Percentiles rank a stretch among this genome's conserved stretches.
phyloP scores from a whole-genome alignment of 2,329 filamentous ascomycete genomes.

The Akanthomyces uredinophilus region DNA sequence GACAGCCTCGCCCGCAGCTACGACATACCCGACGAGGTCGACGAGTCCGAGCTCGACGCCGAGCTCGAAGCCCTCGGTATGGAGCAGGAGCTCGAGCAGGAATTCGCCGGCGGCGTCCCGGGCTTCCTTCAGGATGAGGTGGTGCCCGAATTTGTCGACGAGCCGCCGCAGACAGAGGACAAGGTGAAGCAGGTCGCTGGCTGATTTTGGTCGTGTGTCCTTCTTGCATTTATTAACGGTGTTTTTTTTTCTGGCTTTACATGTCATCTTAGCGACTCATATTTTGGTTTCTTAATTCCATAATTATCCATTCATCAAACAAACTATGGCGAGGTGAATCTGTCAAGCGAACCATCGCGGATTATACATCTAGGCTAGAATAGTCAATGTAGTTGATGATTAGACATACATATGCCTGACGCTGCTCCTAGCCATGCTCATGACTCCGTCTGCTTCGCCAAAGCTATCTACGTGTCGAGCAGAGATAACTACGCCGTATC shows the following conservation, averaged over 20 bases:
- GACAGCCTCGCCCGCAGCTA: conserved; percentile 88
- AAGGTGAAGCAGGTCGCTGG: conserved; percentile 80
- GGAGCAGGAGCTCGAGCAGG: conserved; percentile 82
- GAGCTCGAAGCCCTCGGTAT: conserved; percentile 92
- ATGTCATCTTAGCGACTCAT: conserved; percentile 1
- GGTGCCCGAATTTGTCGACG: conserved; percentile 84
- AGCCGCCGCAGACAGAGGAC: conserved; percentile 65
- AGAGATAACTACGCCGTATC: neutral
- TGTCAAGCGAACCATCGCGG: neutral
- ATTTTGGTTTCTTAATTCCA: neutral
- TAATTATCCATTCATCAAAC: neutral
- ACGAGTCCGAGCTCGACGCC: conserved; percentile 92
- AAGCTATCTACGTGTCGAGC: neutral
- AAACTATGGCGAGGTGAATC: too few species aligned
- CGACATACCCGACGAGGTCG: conserved; percentile 93
- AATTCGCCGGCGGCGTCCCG: conserved; percentile 62
- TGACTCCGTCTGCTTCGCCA: neutral
- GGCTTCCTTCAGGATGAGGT: conserved; percentile 88
- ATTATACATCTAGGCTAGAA: neutral
- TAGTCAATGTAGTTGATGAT: neutral
- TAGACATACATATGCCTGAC: neutral
- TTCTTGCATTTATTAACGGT: neutral
- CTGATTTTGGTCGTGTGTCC: conserved; percentile 22
- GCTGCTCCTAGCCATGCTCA: neutral
- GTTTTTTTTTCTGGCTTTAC: neutral